These are phyloP conservation scores for Cadophora gregata DNA, from an alignment of 2,329 filamentous ascomycete genomes.

Conservation along the genomic window DNA sequence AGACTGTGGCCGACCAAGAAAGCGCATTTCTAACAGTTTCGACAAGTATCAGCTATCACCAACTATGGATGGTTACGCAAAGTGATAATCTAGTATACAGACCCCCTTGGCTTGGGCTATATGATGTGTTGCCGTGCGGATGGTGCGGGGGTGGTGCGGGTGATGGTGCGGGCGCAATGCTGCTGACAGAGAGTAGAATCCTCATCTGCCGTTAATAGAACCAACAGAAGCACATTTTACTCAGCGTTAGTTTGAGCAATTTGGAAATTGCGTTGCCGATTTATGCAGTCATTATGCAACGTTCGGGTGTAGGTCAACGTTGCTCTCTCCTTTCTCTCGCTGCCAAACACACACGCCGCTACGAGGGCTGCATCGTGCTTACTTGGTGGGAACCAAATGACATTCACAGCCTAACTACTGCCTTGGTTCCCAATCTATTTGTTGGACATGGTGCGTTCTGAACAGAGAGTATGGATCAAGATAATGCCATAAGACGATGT, in stretches of 20 bases:
- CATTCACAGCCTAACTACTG: background rate
- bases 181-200: background rate
- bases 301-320: background rate
- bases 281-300: background rate
- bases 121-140: no score
- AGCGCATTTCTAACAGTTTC: no score
- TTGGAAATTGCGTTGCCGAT: background rate
- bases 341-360: background rate
- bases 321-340: background rate
- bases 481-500: background rate
- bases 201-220: background rate
- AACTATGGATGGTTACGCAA: no score
- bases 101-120: no score
- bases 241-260: background rate
- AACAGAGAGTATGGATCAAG: background rate
- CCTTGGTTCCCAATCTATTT: background rate
- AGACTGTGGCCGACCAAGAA: no score
- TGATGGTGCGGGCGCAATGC: background rate
- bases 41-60: no score
- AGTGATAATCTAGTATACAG: no score
- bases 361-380: slow-evolving; percentile 1
- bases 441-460: no score
- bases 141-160: background rate
- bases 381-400: background rate
- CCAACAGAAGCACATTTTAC: background rate